These are phyloP conservation scores for Pleurotus ostreatus DNA, from an alignment of 768 basidiomycete genomes.

Conservation along the genomic window DNA sequence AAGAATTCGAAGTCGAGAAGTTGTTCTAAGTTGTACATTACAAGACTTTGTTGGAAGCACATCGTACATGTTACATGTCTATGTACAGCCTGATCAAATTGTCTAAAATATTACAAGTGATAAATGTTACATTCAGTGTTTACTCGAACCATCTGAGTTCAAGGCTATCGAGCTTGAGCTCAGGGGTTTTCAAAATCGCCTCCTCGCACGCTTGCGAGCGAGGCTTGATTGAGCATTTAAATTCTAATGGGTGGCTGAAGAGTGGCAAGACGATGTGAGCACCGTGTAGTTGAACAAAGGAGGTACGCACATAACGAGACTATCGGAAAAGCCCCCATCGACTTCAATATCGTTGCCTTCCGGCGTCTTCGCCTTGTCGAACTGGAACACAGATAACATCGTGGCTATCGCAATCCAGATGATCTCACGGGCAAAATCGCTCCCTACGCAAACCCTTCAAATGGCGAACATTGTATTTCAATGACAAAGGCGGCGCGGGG, in stretches of 20 bases:
- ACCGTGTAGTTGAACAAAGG: neutral
- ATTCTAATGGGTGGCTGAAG: neutral
- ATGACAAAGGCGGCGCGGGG: neutral
- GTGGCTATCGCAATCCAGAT: conserved; percentile 28
- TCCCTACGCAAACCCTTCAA: neutral
- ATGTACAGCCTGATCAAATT: no score
- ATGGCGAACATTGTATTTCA: no score
- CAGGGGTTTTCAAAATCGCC: neutral
- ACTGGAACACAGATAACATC: conserved; percentile 28
- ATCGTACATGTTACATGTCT: no score
- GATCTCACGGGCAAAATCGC: neutral
- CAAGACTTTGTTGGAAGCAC: no score
- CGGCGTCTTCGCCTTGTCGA: conserved; percentile 24
- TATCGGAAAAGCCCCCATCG: neutral
- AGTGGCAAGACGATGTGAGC: neutral
- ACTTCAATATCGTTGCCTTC: conserved; percentile 11
- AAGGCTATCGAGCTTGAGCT: neutral
- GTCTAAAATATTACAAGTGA: no score
- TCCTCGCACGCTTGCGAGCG: neutral
- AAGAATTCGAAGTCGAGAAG: no score
- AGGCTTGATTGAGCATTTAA: neutral
- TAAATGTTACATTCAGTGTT: no score
- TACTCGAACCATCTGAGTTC: neutral
- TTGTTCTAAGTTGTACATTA: no score
- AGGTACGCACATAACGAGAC: neutral